Percentiles rank a stretch among this genome's conserved stretches.
Conservation (phyloP, 225 moss, liverwort and hornwort genomes). For the Climacium dendroides region DNA sequence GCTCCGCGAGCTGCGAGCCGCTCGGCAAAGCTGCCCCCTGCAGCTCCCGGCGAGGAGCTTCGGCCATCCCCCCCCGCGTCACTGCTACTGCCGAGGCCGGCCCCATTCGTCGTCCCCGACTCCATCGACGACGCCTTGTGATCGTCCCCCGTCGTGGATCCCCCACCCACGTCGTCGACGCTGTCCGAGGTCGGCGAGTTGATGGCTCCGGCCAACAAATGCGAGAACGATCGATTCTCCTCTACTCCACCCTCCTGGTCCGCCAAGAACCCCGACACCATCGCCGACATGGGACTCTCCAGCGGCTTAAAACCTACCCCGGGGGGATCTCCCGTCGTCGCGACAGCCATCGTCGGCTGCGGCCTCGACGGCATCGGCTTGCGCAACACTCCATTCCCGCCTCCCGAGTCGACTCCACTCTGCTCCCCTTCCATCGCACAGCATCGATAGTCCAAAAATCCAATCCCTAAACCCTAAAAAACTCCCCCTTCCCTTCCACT, state of each 20-base stretch:
- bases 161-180: constrained; percentile 2
- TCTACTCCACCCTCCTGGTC: constrained; percentile 54
- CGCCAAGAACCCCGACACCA: constrained; percentile 70
- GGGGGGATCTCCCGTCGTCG: neutral
- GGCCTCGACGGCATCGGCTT: constrained; percentile 54
- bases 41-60: constrained; percentile 41
- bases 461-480: constrained; percentile 14
- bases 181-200: constrained; percentile 38
- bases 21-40: constrained; percentile 78
- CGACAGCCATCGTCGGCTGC: constrained; percentile 25
- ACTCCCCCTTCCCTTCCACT: neutral
- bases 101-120: constrained; percentile 16
- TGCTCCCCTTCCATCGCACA: constrained; percentile 46
- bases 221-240: constrained; percentile 56
- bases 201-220: constrained; percentile 65
- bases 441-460: constrained; percentile 6
- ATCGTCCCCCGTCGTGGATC: neutral
- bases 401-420: constrained; percentile 14
- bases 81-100: constrained; percentile 8
- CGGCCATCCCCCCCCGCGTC: constrained; percentile 16
- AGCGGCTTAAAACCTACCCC: constrained; percentile 16
- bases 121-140: constrained; percentile 25
- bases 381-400: constrained; percentile 17
- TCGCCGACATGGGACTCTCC: constrained; percentile 70
- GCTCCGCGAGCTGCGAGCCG: constrained; percentile 64